Evolutionary conservation across 2,329 filamentous ascomycete species (phyloP).

Genomic region (Aspergillus pseudoviridinutans): DNA sequence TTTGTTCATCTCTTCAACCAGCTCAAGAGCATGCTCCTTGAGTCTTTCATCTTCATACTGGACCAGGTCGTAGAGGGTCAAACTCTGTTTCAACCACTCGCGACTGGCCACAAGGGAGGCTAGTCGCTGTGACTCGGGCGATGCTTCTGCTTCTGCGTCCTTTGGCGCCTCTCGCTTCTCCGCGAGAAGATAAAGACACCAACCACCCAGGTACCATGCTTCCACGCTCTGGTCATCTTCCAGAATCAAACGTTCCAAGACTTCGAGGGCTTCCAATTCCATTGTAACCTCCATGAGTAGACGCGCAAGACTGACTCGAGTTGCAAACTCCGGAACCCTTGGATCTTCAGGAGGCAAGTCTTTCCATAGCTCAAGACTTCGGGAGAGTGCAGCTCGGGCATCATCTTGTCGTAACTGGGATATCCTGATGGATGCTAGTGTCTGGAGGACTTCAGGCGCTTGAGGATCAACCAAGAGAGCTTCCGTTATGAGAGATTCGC

Average conservation of each 20-base stretch:
- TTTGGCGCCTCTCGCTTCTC: conserved; percentile 42
- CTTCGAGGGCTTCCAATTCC: conserved; percentile 78
- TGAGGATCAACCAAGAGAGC: conserved; percentile 79
- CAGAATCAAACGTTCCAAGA: conserved; percentile 74
- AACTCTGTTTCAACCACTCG: conserved; percentile 76
- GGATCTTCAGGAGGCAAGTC: conserved; percentile 68
- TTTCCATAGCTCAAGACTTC: conserved; percentile 81
- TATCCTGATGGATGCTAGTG: conserved; percentile 87
- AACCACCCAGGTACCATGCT: conserved; percentile 94
- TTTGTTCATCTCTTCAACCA: conserved; percentile 53
- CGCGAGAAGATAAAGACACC: conserved; percentile 73
- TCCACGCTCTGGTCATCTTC: conserved; percentile 96
- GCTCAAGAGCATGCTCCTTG: conserved; percentile 41
- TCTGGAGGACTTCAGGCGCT: conserved; percentile 87
- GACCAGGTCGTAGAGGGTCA: conserved; percentile 71
- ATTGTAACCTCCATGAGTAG: conserved; percentile 87
- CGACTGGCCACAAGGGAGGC: conserved; percentile 68
- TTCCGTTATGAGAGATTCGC: conserved; percentile 85
- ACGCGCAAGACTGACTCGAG: conserved; percentile 75
- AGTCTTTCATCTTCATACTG: conserved; percentile 63
- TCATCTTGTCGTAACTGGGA: conserved; percentile 78
- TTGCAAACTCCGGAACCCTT: conserved; percentile 77
- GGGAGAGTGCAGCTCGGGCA: conserved; percentile 69
- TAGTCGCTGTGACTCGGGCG: conserved; percentile 51
- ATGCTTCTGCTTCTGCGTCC: conserved; percentile 30